Conservation (phyloP, 108 stramenopile species). For the Fragilaria crotonensis region DNA sequence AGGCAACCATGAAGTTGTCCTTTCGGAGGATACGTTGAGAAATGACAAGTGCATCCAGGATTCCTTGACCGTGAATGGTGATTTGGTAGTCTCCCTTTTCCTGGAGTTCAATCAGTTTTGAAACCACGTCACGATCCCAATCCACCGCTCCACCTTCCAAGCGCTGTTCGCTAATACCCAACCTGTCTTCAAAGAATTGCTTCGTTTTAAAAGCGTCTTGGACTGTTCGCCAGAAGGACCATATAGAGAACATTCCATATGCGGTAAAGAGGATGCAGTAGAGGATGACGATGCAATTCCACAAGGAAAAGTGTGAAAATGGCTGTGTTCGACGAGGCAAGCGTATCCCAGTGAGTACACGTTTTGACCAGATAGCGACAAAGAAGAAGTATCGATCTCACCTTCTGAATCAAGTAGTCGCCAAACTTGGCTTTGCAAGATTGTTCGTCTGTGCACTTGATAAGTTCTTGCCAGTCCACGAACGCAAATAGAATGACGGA, state of each 20-base stretch:
- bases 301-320: conserved; percentile 1
- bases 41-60: conserved; percentile 57
- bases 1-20: conserved; percentile 93
- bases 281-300: conserved; percentile 28
- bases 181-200: conserved; percentile 54
- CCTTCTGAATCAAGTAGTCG: conserved; percentile 11
- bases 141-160: conserved; percentile 72
- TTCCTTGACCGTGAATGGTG: conserved; percentile 29
- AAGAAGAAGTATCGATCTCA: not conserved
- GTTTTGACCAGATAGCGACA: too few species aligned
- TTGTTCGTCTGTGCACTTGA: conserved; percentile 75
- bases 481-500: conserved; percentile 79
- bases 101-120: conserved; percentile 51
- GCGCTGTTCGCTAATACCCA: conserved; percentile 60
- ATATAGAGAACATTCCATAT: conserved; percentile 43
- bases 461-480: conserved; percentile 79
- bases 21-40: conserved; percentile 90
- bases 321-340: conserved; percentile 2
- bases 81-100: conserved; percentile 57
- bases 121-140: conserved; percentile 74
- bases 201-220: conserved; percentile 51
- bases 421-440: conserved; percentile 48
- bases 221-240: conserved; percentile 45
- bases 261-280: conserved; percentile 50
- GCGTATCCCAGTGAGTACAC: not conserved